phyloP scores from a whole-genome alignment of 2,329 filamentous ascomycete genomes.

The Sphaerostilbella broomeana region DNA sequence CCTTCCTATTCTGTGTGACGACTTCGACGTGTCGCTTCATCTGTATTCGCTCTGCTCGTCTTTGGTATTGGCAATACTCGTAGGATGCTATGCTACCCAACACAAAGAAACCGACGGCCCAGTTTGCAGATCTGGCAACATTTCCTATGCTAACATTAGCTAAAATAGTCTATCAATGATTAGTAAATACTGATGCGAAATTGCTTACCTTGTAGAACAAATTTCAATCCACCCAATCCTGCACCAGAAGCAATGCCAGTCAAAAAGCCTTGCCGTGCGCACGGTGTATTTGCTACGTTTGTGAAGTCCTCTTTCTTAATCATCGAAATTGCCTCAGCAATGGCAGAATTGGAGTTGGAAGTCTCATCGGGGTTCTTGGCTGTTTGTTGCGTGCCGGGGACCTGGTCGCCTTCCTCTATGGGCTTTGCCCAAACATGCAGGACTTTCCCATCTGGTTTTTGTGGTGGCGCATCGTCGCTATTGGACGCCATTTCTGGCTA shows the following conservation, averaged over 20 bases:
- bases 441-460: constrained; percentile 24
- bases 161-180: no score
- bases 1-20: constrained; percentile 44
- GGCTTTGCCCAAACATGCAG: constrained; percentile 33
- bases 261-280: constrained; percentile 74
- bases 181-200: no score
- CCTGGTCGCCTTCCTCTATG: constrained; percentile 20
- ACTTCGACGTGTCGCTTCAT: constrained; percentile 80
- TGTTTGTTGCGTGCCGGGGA: constrained; percentile 7
- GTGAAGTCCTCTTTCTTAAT: constrained; percentile 64
- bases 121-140: constrained; percentile 59
- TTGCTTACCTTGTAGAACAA: constrained; percentile 64
- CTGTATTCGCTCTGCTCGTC: constrained; percentile 68
- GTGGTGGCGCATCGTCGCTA: constrained; percentile 21
- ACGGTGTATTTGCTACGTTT: constrained; percentile 71
- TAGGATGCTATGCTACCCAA: constrained; percentile 65
- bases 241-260: constrained; percentile 78
- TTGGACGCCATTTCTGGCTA: constrained; percentile 32
- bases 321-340: constrained; percentile 56
- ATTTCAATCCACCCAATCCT: constrained; percentile 65
- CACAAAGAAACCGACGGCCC: constrained; percentile 74
- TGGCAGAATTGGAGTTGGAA: constrained; percentile 22
- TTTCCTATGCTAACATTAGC: constrained; percentile 29
- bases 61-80: constrained; percentile 74
- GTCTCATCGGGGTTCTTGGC: constrained; percentile 12